Base-by-base conservation (phyloP, 2,329 filamentous ascomycete species). In the Ophiostoma tasmaniense region DNA sequence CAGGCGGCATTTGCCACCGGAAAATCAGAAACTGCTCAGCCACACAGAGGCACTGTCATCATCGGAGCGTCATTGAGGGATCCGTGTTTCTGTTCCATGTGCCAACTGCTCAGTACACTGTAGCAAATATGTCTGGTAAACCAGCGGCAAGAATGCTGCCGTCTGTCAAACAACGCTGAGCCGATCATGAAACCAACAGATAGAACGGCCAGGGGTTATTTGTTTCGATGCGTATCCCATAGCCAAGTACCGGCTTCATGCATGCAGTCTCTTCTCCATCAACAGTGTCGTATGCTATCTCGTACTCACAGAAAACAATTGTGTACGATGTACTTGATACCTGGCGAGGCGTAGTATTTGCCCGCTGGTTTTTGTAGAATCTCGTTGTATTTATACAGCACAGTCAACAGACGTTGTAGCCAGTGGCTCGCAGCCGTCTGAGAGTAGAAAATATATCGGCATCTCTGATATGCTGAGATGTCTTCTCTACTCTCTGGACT, bases 211-310 rank as follows among this genome's bases (percentile, higher is more conserved):
- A 61, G 55, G 55, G 55, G 55, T 14, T 61, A 17, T 17, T 61
- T 61, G 55, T 61, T 61, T 61, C 55, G 55, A 61, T 30, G 55
- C 25, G 13, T 30, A 61, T 30, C 6, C 25, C 5, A 10, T 25
- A 61, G 55, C 55, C 55, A 30, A 61, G 25, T 61, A 61, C 55
- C 55, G 55, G 55, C 55, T 55, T 33, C 55, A 61, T 61, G 25
- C 13, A 22, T 55, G 50, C 7, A 25, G 50, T 45, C 42, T 45
- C 42, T 45, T 17, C 42, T 45, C 17, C 42, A 20, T 45, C 4
- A 45, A n/a, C 42, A 45, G 17, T n/a, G 42, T n/a, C 17, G 42
- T 45, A 45, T 7, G 20, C 17, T 45, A 45, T 45, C 50, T 25
- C 11, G 50, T 25, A 55, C 22, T 25, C 50, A 55, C 17, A 7